A percentile compares a stretch with the other conserved stretches of the same genome.
Evolutionary conservation across 1,139 yeast genomes (phyloP).

Genomic region (Yamadazyma epiphylla): DNA sequence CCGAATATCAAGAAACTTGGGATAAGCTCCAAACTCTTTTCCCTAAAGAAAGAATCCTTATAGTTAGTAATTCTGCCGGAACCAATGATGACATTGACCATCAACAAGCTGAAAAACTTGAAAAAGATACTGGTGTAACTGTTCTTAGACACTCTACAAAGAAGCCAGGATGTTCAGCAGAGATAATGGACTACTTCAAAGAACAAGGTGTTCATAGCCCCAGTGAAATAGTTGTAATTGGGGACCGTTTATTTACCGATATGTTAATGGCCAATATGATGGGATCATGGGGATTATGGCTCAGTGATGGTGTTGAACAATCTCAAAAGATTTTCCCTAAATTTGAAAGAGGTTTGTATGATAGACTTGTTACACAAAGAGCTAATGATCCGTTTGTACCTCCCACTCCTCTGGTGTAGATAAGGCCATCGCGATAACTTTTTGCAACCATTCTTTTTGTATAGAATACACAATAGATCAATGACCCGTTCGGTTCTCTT

Average conservation of each 20-base stretch:
- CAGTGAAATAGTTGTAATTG: constrained; percentile 74
- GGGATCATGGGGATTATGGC: constrained; percentile 87
- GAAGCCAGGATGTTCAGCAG: constrained; percentile 85
- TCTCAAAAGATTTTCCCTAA: constrained; percentile 48
- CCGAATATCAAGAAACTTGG: constrained; percentile 55
- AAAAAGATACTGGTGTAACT: constrained; percentile 64
- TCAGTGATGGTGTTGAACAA: constrained; percentile 67
- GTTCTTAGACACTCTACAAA: constrained; percentile 77
- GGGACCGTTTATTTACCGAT: constrained; percentile 89
- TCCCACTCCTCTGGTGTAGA: too few relatives aligned
- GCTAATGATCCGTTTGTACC: constrained; percentile 21
- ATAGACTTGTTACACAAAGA: constrained; percentile 21
- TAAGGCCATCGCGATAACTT: too few relatives aligned
- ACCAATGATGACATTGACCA: constrained; percentile 67
- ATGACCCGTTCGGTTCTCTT: too few relatives aligned
- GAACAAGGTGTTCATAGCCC: constrained; percentile 46
- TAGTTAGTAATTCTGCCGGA: constrained; percentile 94
- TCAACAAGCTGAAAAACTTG: constrained; percentile 63
- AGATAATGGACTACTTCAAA: constrained; percentile 59
- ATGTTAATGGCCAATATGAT: constrained; percentile 90
- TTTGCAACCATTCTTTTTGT: too few relatives aligned
- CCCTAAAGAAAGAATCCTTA: constrained; percentile 64
- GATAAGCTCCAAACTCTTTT: constrained; percentile 46
- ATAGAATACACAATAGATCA: too few relatives aligned
- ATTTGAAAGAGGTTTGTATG: constrained; percentile 47